A percentile compares a stretch with the other conserved stretches of the same genome.
Conservation (phyloP, 495 filamentous ascomycete species). For the Xylaria intraflava region DNA sequence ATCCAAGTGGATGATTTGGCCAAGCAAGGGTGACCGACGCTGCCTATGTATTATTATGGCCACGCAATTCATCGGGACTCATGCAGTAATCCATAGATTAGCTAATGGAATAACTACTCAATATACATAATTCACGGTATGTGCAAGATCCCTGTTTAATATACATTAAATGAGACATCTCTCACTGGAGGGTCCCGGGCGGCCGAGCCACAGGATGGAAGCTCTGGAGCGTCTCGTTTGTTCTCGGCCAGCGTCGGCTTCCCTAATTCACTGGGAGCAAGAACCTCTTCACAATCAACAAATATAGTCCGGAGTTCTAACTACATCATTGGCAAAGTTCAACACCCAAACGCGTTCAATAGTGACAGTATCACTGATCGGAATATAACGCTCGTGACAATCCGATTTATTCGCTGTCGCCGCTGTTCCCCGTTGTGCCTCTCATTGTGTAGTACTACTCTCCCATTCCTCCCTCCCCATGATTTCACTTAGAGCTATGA, state of each 20-base stretch:
- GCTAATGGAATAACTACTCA: no score
- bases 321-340: no score
- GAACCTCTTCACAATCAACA: neutral
- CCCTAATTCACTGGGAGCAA: slow-evolving; percentile 8
- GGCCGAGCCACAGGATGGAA: no score
- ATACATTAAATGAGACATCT: no score
- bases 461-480: slow-evolving; percentile 27
- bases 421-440: neutral
- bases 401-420: neutral
- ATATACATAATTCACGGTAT: no score
- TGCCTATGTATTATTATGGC: no score
- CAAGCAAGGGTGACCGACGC: slow-evolving; percentile 7
- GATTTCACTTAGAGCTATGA: slow-evolving; percentile 52
- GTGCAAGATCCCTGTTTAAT: no score
- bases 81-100: neutral
- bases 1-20: slow-evolving; percentile 7
- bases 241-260: slow-evolving; percentile 30
- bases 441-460: neutral
- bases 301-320: neutral
- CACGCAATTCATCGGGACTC: neutral
- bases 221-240: neutral
- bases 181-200: no score
- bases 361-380: neutral
- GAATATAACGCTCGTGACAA: neutral
- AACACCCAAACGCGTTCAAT: no score